Base-by-base conservation (phyloP, 2,329 filamentous ascomycete species). In the Phialophora macrospora region DNA sequence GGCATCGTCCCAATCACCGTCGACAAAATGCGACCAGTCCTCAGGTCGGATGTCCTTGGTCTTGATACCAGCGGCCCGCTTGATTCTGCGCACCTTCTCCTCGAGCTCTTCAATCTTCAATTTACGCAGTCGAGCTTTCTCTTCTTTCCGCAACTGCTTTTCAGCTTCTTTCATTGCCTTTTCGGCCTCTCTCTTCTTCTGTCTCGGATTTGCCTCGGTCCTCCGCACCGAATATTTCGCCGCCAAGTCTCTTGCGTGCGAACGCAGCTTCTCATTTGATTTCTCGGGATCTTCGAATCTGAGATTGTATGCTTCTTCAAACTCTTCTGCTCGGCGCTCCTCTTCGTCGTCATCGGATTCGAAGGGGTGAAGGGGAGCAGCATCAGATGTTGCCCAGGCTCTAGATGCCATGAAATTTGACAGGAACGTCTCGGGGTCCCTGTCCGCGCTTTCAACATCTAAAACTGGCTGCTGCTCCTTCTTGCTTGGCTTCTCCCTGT, bases 371-470 rank as follows among this genome's bases (percentile, higher is more conserved):
- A 91, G 93, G 49, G 85, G 85, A 26, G 54, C 49, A 24, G 86
- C 83, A 49, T 82, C 83, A 60, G 86, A 87, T 9, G 85, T 85
- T 6, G 94, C 85, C 95, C 95, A 99, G 17, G 93, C 94, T 65
- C 93, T 88, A 7, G 93, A 86, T n/a, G 90, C 86, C 85, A 99
- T 87, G 80, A 97, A 99, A 77, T 97, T 97, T 62, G 92, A 94
- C n/a, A 99, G 81, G 76, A 92, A 99, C 0, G 86, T 90, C 74
- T 98, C 94, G 0, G 94, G 95, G 75, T 99, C 89, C 76, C 92
- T 90, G 73, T 97, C 91, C 44, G 95, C 93, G 65, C 86, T 85
- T 55, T 87, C 83, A 51, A 97, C 81, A 72, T 95, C 90, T 12
- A 85, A 73, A 62, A 91, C 83, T 26, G 48, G 26, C 5, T 88